Evolutionary conservation across 495 filamentous ascomycete genomes (phyloP).

Genomic region (Neurospora tetraspora): DNA sequence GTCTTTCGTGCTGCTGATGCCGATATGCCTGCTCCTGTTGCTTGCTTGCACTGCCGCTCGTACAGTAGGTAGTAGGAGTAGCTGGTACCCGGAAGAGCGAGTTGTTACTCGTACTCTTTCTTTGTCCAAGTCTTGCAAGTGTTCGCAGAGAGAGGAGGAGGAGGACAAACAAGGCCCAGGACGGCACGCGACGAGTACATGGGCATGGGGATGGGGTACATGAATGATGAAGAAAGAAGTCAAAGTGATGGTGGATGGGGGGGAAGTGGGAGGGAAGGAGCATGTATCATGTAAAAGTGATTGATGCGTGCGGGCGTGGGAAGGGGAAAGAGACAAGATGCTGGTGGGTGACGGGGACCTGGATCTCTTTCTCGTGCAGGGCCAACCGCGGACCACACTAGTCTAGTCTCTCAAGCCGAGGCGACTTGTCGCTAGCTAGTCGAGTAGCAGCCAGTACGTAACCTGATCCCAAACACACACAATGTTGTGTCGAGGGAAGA

Average conservation of each 20-base stretch:
- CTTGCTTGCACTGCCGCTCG: not conserved
- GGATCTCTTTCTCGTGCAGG: not conserved
- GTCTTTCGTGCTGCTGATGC: not conserved
- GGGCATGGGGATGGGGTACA: conserved; percentile 15
- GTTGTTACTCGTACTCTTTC: not conserved
- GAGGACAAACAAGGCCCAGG: conserved; percentile 10
- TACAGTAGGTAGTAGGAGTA: not conserved
- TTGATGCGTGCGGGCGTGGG: not conserved
- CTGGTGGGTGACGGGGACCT: not conserved
- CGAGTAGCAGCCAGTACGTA: not conserved
- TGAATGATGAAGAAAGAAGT: conserved; percentile 8
- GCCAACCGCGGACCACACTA: not conserved
- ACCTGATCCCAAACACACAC: not conserved
- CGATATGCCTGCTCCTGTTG: not conserved
- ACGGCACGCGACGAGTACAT: conserved; percentile 18
- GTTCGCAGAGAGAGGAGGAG: not conserved
- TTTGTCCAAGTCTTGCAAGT: not conserved
- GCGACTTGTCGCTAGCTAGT: not conserved
- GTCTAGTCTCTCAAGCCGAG: not conserved
- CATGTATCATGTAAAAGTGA: conserved; percentile 7
- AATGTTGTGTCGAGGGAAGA: not conserved
- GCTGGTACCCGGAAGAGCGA: not conserved
- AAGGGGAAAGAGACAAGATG: conserved; percentile 1
- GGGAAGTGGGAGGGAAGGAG: not conserved
- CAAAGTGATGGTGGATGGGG: not conserved